Evolutionary conservation across 140 eudicot genomes (phyloP).

Genomic region (Ambrosia hybrid): DNA sequence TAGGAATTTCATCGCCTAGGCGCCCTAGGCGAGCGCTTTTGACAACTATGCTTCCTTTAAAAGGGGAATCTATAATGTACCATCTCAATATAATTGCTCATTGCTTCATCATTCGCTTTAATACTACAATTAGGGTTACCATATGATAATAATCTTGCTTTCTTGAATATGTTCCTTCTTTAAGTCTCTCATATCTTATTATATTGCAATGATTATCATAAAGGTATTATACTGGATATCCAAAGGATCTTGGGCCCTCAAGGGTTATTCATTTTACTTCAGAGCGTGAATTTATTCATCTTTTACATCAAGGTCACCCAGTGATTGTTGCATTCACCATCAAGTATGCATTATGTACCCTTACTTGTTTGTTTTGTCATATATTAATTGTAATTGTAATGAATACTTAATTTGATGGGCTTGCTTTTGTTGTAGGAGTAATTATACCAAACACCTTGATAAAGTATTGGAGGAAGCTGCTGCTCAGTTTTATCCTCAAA

Average conservation of each 20-base stretch:
- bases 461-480: conserved; percentile 92
- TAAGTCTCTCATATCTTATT: conserved; percentile 16
- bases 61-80: no score
- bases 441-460: conserved; percentile 83
- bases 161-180: neutral
- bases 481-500: conserved; percentile 72
- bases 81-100: no score
- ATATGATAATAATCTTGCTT: no score
- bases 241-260: conserved; percentile 92
- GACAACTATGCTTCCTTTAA: no score
- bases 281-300: conserved; percentile 91
- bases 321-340: conserved; percentile 91
- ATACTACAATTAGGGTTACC: no score
- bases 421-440: conserved; percentile 54
- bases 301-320: conserved; percentile 85
- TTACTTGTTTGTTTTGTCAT: neutral
- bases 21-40: no score
- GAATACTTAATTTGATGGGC: neutral
- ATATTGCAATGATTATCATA: conserved; percentile 21
- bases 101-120: no score
- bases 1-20: no score
- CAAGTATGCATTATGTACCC: conserved; percentile 35
- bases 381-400: neutral
- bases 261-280: conserved; percentile 84
- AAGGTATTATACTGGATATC: conserved; percentile 94